A percentile compares a stretch with the other conserved stretches of the same genome.
These are phyloP conservation scores for Monilinia fructicola DNA, from an alignment of 2,329 filamentous ascomycete species.

Conservation along the genomic window DNA sequence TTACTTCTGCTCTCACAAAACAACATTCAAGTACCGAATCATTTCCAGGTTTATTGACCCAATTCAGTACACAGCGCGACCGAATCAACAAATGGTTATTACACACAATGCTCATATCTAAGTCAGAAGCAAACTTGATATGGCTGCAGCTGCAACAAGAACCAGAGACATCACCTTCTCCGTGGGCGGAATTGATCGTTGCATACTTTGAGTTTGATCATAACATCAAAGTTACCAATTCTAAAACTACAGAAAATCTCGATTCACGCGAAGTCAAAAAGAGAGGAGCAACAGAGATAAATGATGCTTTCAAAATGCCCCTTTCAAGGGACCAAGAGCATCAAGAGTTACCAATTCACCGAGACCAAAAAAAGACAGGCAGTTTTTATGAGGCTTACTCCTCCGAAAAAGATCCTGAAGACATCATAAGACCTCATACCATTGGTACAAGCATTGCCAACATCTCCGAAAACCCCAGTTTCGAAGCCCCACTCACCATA, in stretches of 20 bases:
- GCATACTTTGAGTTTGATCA: conserved; percentile 30
- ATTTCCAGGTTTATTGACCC: conserved; percentile 27
- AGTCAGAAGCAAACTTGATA: conserved; percentile 29
- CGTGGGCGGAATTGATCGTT: conserved; percentile 35
- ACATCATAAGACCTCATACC: not conserved
- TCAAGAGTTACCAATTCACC: not conserved
- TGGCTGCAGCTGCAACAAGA: conserved; percentile 27
- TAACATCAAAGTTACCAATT: not conserved
- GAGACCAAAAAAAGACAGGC: not conserved
- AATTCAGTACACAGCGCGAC: conserved; percentile 31
- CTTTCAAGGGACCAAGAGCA: not conserved
- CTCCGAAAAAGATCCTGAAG: not conserved
- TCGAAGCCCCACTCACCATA: not conserved
- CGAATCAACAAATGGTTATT: conserved; percentile 35
- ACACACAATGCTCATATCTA: conserved; percentile 28
- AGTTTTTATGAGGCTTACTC: not conserved
- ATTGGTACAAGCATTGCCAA: too few species aligned
- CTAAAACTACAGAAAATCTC: not conserved
- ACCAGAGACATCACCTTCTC: conserved; percentile 26
- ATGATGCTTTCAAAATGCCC: not conserved
- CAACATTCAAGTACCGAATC: conserved; percentile 24
- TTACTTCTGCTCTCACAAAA: not conserved
- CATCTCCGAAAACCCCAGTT: not conserved
- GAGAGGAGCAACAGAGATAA: not conserved
- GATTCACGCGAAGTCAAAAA: too few species aligned